phyloP scores from a whole-genome alignment of 2,329 filamentous ascomycete species.

The Talaromyces albobiverticillius region DNA sequence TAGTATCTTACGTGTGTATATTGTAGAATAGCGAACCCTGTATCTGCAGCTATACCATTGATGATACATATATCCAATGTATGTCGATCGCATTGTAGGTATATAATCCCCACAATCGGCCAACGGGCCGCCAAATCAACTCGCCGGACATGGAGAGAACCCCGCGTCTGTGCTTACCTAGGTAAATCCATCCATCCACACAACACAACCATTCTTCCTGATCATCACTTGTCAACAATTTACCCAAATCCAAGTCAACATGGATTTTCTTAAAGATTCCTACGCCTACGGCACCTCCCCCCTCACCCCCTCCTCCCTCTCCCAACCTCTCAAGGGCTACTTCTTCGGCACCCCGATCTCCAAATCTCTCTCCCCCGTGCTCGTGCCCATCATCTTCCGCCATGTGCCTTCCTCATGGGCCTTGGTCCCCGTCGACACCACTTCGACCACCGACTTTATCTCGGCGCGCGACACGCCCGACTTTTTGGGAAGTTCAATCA shows the following conservation, averaged over 20 bases:
- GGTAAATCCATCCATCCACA: too few species aligned
- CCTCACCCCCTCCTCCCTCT: background rate
- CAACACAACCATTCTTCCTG: too few species aligned
- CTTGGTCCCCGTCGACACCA: slow-evolving; percentile 27
- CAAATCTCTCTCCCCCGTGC: slow-evolving; percentile 21
- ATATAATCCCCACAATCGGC: too few species aligned
- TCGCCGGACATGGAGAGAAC: background rate
- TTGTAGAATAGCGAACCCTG: too few species aligned
- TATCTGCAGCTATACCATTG: too few species aligned
- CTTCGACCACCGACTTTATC: slow-evolving; percentile 20
- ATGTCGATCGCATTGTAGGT: too few species aligned
- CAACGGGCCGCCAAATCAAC: background rate
- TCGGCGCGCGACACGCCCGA: slow-evolving; percentile 37
- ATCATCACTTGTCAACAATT: too few species aligned
- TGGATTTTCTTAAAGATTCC: slow-evolving; percentile 16
- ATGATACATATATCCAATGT: too few species aligned
- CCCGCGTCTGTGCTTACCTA: background rate
- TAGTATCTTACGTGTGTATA: background rate
- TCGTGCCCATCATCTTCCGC: background rate
- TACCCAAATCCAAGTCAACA: background rate
- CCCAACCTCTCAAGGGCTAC: background rate
- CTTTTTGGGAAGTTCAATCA: slow-evolving; percentile 65
- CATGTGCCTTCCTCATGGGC: background rate
- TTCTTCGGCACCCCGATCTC: slow-evolving; percentile 14
- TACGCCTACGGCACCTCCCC: slow-evolving; percentile 17